Percentiles rank a stretch among this genome's conserved stretches.
Evolutionary conservation across 345 rosid species (phyloP).

Genomic region (Rhodamnia rubescens): DNA sequence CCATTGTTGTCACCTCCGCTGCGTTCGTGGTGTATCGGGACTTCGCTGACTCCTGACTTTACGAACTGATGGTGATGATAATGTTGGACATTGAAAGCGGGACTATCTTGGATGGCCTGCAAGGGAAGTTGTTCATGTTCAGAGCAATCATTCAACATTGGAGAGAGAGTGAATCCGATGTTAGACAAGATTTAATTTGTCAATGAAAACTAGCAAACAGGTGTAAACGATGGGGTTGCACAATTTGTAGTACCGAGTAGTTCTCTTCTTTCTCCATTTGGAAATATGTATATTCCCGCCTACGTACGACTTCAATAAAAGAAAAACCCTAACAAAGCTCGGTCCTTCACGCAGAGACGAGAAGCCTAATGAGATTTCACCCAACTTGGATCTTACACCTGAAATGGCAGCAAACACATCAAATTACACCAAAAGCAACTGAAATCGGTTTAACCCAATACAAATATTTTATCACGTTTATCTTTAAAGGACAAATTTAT

Average conservation of each 20-base stretch:
- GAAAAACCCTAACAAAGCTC: background rate
- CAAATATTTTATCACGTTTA: background rate
- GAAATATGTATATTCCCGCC: background rate
- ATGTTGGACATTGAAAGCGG: conserved; percentile 25
- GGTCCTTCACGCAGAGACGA: background rate
- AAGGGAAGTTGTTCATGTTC: background rate
- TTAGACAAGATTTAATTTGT: background rate
- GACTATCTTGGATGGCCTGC: conserved; percentile 11
- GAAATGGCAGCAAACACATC: background rate
- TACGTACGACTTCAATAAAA: background rate
- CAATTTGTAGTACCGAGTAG: conserved; percentile 43
- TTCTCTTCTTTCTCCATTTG: conserved; percentile 61
- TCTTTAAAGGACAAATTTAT: background rate
- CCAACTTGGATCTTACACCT: background rate
- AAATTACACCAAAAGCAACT: background rate
- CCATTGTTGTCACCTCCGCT: conserved; percentile 14
- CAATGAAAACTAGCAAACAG: conserved; percentile 11
- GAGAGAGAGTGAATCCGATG: background rate
- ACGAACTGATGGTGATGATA: conserved; percentile 8
- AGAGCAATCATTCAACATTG: conserved; percentile 14
- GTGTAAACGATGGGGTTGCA: background rate
- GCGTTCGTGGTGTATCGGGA: conserved; percentile 1
- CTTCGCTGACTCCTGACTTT: conserved; percentile 17
- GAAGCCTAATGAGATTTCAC: background rate
- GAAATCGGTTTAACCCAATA: background rate